These are phyloP conservation scores for Agaricus sinodeliciosus DNA, from an alignment of 768 basidiomycete species.

Conservation along the genomic window DNA sequence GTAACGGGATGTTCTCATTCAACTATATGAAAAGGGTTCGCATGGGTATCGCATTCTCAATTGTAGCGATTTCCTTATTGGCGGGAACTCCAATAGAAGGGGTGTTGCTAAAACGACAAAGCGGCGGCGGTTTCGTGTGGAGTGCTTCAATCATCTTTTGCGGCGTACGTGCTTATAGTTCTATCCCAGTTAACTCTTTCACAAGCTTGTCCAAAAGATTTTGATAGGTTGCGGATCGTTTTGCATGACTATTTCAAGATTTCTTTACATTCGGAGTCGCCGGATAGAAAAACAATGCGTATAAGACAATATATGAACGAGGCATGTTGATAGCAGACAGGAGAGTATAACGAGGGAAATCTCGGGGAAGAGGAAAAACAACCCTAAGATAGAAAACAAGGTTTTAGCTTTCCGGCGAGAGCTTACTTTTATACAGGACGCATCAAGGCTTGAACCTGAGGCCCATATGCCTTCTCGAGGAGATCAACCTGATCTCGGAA, in stretches of 20 bases:
- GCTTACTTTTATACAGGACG: conserved; percentile 17
- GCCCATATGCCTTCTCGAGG: conserved; percentile 29
- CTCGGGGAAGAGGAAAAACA: too few relatives aligned
- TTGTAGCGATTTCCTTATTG: conserved; percentile 37
- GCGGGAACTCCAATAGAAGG: conserved; percentile 47
- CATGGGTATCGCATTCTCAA: conserved; percentile 42
- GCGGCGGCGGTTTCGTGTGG: conserved; percentile 25
- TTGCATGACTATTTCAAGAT: conserved; percentile 23
- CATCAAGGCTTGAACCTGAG: conserved; percentile 30
- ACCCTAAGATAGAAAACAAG: too few relatives aligned
- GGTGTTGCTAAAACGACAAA: conserved; percentile 27
- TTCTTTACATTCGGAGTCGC: conserved; percentile 17
- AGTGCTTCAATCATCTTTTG: conserved; percentile 34
- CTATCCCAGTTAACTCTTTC: background rate
- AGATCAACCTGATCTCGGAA: conserved; percentile 39
- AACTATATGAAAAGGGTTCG: conserved; percentile 26
- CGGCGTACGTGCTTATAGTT: conserved; percentile 22
- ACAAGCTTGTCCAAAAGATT: conserved; percentile 13
- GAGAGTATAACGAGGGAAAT: background rate
- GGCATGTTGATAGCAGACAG: background rate
- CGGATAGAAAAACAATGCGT: conserved; percentile 1
- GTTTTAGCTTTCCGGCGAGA: too few relatives aligned
- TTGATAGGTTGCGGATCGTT: conserved; percentile 21
- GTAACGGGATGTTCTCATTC: background rate
- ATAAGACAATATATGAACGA: background rate